Evolutionary conservation across 805 yeast genomes (phyloP), one percentile per base, ranked within the genome.

Genomic region (Hanseniaspora pseudoguilliermondii): DNA sequence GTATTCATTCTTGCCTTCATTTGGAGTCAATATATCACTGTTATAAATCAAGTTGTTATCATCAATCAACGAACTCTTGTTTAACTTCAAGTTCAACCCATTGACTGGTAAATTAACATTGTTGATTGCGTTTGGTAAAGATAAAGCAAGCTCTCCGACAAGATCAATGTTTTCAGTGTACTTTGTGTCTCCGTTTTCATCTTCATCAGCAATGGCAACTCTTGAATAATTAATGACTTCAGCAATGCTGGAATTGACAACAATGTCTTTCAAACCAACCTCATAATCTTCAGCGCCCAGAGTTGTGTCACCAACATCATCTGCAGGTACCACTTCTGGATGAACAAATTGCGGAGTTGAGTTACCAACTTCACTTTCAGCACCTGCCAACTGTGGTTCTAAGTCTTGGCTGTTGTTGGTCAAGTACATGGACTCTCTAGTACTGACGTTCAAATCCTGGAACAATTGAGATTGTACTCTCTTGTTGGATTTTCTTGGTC

Each of bases 81-180:
- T 75, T 7, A 67, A 62, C 50, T 80, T 81, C 18, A 73, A 51
- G 20, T 64, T 62, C n/a, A 60, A 42, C 56, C 65, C 29, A 42
- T 43, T 27, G n/a, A 1, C 13, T 23, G 29, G 20, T 20, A 52
- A 20, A 5, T 18, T 25, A 20, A n/a, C n/a, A 11, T 36, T 25
- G 13, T 20, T 16, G 15, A 52, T 35, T 7, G 40, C 7, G 11
- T 25, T 21, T 18, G 55, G 55, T 7, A 52, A 20, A 15, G 55
- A 52, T 29, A 89, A 78, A 0, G 96, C 95, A 61, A 90, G 74
- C 70, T 91, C 97, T 53, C 97, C 97, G 55, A 84, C 76, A 13
- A 83, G 75, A 64, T 83, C 81, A 8, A 87, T 77, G 38, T 79
- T 75, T 11, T 52, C 55, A 13, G 69, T 66, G 39, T 82, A 71